Percentiles rank a stretch among this genome's conserved stretches.
phyloP scores from a whole-genome alignment of 345 rosid species.

The Rubroshorea leprosula region DNA sequence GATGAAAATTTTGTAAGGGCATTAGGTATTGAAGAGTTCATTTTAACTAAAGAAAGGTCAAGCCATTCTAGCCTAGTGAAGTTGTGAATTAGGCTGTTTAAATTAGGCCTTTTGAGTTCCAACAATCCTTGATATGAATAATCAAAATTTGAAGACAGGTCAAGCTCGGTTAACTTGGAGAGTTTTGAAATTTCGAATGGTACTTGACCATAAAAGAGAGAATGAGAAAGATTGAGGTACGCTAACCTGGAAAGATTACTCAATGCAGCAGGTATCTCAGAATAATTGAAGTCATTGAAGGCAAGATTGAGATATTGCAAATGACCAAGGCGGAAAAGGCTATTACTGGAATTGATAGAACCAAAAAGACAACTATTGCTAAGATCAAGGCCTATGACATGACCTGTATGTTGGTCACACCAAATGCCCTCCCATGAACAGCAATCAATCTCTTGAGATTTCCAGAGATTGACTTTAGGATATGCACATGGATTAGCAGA shows the following conservation, averaged over 20 bases:
- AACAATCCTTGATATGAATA: neutral
- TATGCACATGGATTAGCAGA: neutral
- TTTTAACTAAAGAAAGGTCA: neutral
- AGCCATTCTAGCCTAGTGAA: conserved; percentile 1
- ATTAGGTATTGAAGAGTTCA: neutral
- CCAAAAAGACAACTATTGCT: conserved; percentile 14
- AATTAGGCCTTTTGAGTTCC: neutral
- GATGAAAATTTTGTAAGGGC: neutral
- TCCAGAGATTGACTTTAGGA: neutral
- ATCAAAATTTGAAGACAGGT: no score
- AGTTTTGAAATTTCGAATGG: conserved; percentile 15
- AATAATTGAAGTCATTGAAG: conserved; percentile 11
- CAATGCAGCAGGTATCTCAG: conserved; percentile 6
- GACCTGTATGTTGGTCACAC: conserved; percentile 11
- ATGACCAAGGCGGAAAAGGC: no score
- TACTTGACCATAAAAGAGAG: conserved; percentile 12
- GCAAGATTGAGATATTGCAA: no score
- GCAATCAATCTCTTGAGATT: neutral
- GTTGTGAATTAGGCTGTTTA: neutral
- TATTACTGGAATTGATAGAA: conserved; percentile 12
- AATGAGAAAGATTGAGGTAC: conserved; percentile 21
- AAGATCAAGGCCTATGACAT: conserved; percentile 17
- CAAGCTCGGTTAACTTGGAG: conserved; percentile 15
- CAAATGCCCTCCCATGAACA: conserved; percentile 8
- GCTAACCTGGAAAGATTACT: conserved; percentile 4